A percentile compares a stretch with the other conserved stretches of the same genome.
Evolutionary conservation across 139 green algal genomes (phyloP).

Genomic region (Ulvella scutata): DNA sequence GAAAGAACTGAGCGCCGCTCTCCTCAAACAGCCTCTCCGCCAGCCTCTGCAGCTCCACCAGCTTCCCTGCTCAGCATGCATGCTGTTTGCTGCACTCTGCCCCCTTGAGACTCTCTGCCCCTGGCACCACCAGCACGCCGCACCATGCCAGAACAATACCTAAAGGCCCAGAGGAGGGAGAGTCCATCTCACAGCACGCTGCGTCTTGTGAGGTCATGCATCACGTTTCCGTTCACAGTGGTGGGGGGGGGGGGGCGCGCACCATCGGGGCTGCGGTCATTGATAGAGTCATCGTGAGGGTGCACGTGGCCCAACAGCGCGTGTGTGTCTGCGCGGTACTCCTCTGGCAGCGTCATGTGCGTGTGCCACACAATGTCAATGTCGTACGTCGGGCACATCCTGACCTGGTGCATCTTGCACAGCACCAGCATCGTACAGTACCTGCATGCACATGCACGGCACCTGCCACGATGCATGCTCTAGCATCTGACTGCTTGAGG

Average conservation of each 20-base stretch:
- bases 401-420: not conserved
- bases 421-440: not conserved
- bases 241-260: too few relatives aligned
- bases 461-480: not conserved
- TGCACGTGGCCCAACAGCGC: not conserved
- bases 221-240: too few relatives aligned
- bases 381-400: not conserved
- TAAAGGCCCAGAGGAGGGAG: too few relatives aligned
- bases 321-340: not conserved
- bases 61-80: too few relatives aligned
- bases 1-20: not conserved
- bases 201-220: too few relatives aligned
- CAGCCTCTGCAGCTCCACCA: not conserved
- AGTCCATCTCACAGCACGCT: too few relatives aligned
- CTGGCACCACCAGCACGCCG: too few relatives aligned
- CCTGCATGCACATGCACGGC: not conserved
- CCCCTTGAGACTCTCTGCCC: too few relatives aligned
- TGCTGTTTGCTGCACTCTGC: too few relatives aligned
- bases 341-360: not conserved
- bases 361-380: not conserved
- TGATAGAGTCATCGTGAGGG: not conserved
- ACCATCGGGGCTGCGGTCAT: not conserved
- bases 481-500: not conserved
- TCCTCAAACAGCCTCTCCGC: not conserved
- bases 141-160: too few relatives aligned